phyloP scores from a whole-genome alignment of 2,329 filamentous ascomycete genomes.

The Trichoderma breve region DNA sequence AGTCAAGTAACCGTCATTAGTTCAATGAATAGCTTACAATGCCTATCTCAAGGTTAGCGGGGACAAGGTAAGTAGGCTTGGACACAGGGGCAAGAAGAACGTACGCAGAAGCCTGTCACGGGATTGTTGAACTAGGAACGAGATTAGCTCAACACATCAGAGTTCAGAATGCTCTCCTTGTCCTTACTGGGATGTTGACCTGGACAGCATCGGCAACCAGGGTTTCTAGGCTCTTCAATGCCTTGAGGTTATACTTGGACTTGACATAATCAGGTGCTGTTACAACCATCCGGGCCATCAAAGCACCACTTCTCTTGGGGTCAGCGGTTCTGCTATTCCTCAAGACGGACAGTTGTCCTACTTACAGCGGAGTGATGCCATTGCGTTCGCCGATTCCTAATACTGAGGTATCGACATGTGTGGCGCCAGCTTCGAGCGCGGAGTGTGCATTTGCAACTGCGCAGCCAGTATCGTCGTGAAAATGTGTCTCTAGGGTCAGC shows the following conservation, averaged over 20 bases:
- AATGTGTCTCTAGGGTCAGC: constrained; percentile 43
- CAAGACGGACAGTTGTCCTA: neutral
- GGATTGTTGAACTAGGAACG: constrained; percentile 29
- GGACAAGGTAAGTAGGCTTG: neutral
- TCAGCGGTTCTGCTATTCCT: neutral
- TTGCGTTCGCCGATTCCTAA: constrained; percentile 62
- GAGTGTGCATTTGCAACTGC: constrained; percentile 85
- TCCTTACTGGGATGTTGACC: constrained; percentile 24
- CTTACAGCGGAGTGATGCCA: neutral
- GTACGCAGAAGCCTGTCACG: constrained; percentile 27
- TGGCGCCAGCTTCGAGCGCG: constrained; percentile 82
- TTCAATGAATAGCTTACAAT: neutral
- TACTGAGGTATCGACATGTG: constrained; percentile 74
- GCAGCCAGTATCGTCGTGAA: constrained; percentile 16
- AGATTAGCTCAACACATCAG: neutral
- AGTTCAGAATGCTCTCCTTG: neutral
- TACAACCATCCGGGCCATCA: constrained; percentile 38
- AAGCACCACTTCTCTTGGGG: constrained; percentile 8
- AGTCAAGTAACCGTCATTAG: neutral
- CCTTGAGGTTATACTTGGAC: constrained; percentile 70
- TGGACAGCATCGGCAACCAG: constrained; percentile 51
- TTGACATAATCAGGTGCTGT: constrained; percentile 22
- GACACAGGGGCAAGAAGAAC: neutral
- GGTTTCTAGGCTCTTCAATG: constrained; percentile 66
- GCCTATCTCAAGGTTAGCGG: neutral